Conservation (phyloP, 2,329 filamentous ascomycete genomes). For the Sphaerostilbella broomeana region DNA sequence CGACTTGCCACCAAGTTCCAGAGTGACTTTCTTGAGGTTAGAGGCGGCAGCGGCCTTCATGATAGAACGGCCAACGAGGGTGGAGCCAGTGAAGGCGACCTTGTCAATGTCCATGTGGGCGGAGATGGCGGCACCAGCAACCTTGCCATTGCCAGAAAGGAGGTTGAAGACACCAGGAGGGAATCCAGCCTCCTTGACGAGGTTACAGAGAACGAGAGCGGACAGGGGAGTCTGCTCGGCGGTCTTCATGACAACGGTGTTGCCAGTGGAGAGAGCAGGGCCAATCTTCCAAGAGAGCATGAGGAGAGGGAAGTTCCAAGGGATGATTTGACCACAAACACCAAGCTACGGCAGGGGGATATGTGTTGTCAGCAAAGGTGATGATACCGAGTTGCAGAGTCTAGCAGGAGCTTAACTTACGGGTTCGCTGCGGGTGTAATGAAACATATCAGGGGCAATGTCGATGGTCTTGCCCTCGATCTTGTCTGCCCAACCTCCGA, state of each 20-base stretch:
- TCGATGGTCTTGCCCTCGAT: conserved; percentile 82
- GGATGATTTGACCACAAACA: conserved; percentile 82
- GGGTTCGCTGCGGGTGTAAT: conserved; percentile 74
- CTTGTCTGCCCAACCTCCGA: conserved; percentile 86
- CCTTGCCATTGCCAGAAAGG: conserved; percentile 69
- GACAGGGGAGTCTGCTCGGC: conserved; percentile 32
- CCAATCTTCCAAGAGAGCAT: conserved; percentile 82
- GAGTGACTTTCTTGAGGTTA: conserved; percentile 77
- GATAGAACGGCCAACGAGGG: conserved; percentile 64
- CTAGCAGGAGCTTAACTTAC: conserved; percentile 30
- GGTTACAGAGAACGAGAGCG: conserved; percentile 11
- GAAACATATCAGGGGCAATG: conserved; percentile 69
- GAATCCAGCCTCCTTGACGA: conserved; percentile 65
- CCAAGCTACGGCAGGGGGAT: conserved; percentile 41
- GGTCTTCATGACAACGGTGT: conserved; percentile 66
- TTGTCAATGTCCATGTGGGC: conserved; percentile 77
- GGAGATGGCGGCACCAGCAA: conserved; percentile 69
- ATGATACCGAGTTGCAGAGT: no score
- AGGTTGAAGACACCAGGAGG: conserved; percentile 72
- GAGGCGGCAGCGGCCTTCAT: conserved; percentile 73
- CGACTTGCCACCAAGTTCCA: conserved; percentile 74
- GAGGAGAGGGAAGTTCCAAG: conserved; percentile 80
- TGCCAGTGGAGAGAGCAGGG: conserved; percentile 65
- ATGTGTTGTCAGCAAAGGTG: neutral
- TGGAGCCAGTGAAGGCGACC: conserved; percentile 77